Base-by-base conservation (phyloP, 208 protist genomes). In the Wallacemonas sp. region DNA sequence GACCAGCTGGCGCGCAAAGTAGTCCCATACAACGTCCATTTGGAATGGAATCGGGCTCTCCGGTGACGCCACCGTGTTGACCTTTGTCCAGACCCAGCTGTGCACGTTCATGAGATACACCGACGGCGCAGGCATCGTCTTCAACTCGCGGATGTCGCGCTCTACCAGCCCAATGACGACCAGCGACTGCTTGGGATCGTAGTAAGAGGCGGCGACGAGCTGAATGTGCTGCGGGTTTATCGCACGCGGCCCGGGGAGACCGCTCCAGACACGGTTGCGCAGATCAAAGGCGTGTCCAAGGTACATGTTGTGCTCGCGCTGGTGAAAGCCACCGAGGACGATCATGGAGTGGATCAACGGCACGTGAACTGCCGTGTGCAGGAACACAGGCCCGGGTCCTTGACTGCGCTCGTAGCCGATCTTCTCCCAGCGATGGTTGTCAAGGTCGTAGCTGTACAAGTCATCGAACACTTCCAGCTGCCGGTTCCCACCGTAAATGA, bases 321-420 rank as follows among this genome's bases (percentile, higher is more conserved):
- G 85, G 54, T 96, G 90, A 60, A 93, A 83, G 29, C 90, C 90
- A 46, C 90, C 90, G n/a, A 96, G 55, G 37, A 96, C 72, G 22
- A 90, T 55, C 77, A 96, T 89, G 58, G 63, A 73, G 15, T 87
- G 59, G 17, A 71, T 79, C 2, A 78, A 52, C 2, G 87, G 75
- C 15, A 93, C 64, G 62, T 90, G 81, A 0, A 93, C 76, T 27
- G 89, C 87, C 21, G 68, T 64, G 73, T 96, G 90, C 3, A 89
- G 79, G 53, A 96, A 96, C 13, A 92, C 66, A 17, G 87, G 81
- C 6, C 90, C 90, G 8, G 90, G 90, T 3, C 85, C 76, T 44
- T 89, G 80, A 29, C 61, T 60, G 52, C 68, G 58, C 19, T 92
- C 90, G 38, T 78, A 85, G 44, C 32, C 63, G 22, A 96, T 81